These are phyloP conservation scores for Brassica hybrid DNA, from an alignment of 441 rosid genomes.

Conservation along the genomic window DNA sequence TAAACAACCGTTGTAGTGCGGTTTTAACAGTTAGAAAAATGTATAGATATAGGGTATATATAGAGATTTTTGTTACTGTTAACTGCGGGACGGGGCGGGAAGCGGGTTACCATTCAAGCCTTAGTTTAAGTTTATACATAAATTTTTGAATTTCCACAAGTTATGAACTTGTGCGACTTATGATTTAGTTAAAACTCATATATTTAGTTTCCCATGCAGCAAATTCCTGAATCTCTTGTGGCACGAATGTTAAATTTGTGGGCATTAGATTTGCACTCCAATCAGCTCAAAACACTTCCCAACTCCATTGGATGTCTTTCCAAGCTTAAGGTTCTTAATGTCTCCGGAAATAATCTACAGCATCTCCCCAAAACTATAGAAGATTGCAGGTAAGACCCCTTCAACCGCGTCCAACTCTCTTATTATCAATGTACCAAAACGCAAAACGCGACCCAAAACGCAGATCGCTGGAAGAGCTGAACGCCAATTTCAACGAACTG, in stretches of 20 bases:
- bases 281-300: slow-evolving; percentile 75
- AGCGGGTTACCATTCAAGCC: no score
- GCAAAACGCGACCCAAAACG: slow-evolving; percentile 17
- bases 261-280: slow-evolving; percentile 79
- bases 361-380: slow-evolving; percentile 69
- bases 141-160: no score
- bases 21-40: no score
- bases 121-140: not conserved
- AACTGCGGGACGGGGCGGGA: no score
- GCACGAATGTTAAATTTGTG: slow-evolving; percentile 79
- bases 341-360: slow-evolving; percentile 77
- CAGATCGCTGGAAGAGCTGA: slow-evolving; percentile 59
- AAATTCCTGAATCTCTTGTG: slow-evolving; percentile 75
- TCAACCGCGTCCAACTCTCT: not conserved
- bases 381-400: slow-evolving; percentile 69
- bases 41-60: no score
- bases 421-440: slow-evolving; percentile 18
- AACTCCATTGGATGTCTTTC: slow-evolving; percentile 88
- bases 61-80: no score
- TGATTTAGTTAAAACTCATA: not conserved
- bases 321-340: slow-evolving; percentile 79
- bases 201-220: slow-evolving; percentile 45
- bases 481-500: slow-evolving; percentile 86
- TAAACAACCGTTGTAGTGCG: not conserved
- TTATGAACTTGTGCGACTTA: no score